Conservation (phyloP, 139 green algal genomes). For the Chlamydomonas asymmetrica region DNA sequence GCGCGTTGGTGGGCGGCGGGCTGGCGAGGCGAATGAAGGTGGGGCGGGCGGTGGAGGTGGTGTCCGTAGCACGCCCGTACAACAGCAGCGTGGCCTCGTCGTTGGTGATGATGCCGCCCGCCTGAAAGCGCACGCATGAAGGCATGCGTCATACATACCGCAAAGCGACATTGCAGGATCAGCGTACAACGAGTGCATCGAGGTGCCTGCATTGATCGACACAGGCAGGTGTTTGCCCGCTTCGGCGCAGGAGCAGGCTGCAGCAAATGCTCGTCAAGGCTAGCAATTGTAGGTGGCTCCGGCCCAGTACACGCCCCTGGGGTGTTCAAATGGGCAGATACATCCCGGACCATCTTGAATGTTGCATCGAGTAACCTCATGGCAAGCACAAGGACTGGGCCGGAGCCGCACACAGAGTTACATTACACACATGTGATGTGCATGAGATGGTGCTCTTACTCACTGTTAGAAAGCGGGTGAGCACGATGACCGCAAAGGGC, state of each 20-base stretch:
- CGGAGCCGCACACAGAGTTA: too few relatives aligned
- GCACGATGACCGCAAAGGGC: conserved; percentile 60
- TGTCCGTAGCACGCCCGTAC: conserved; percentile 35
- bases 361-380: not conserved
- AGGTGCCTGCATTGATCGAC: too few relatives aligned
- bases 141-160: too few relatives aligned
- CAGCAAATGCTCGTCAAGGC: too few relatives aligned
- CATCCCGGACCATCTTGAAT: not conserved
- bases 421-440: too few relatives aligned
- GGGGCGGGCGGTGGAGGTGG: conserved; percentile 26
- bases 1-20: too few relatives aligned
- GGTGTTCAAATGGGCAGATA: too few relatives aligned
- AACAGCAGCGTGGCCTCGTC: conserved; percentile 47
- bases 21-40: conserved; percentile 33
- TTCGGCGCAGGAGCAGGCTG: too few relatives aligned
- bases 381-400: not conserved
- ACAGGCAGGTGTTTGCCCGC: too few relatives aligned
- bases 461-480: conserved; percentile 35
- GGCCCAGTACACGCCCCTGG: not conserved
- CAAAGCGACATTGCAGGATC: too few relatives aligned
- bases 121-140: conserved; percentile 9
- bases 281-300: not conserved
- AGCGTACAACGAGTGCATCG: too few relatives aligned
- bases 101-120: conserved; percentile 29
- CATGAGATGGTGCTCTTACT: too few relatives aligned